A percentile compares a stretch with the other conserved stretches of the same genome.
Conservation (phyloP, 1,139 yeast genomes). For the Candida tropicalis region DNA sequence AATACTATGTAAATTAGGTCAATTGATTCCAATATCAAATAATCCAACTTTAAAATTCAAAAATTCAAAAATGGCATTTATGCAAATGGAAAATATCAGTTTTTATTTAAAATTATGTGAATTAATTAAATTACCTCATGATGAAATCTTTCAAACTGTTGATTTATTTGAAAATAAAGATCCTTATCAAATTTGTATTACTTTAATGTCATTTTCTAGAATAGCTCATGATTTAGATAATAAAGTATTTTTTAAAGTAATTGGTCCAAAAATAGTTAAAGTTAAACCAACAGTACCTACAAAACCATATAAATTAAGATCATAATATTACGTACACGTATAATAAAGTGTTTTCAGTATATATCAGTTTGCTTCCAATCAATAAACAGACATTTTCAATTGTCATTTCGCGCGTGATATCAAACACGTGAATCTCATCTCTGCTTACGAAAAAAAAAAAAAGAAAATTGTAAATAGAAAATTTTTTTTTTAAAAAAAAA, state of each 20-base stretch:
- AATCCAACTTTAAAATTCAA: constrained; percentile 52
- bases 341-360: no score
- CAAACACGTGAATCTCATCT: constrained; percentile 8
- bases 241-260: constrained; percentile 22
- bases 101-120: constrained; percentile 66
- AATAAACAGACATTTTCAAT: neutral
- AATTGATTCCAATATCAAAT: constrained; percentile 36
- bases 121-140: constrained; percentile 72
- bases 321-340: neutral
- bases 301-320: constrained; percentile 31
- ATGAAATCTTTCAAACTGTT: constrained; percentile 81
- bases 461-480: neutral
- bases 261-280: constrained; percentile 41
- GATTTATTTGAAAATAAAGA: constrained; percentile 76
- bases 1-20: constrained; percentile 56
- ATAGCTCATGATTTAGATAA: constrained; percentile 41
- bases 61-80: constrained; percentile 76
- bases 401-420: neutral
- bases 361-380: constrained; percentile 7
- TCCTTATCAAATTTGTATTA: constrained; percentile 75
- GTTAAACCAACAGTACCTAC: constrained; percentile 41
- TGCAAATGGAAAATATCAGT: constrained; percentile 87
- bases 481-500: constrained; percentile 1
- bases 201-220: constrained; percentile 74
- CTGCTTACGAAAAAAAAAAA: constrained; percentile 3